Evolutionary conservation across 23 red algal species (phyloP), one percentile per base, ranked within the genome.

Genomic region (Gracilaria gracilis): DNA sequence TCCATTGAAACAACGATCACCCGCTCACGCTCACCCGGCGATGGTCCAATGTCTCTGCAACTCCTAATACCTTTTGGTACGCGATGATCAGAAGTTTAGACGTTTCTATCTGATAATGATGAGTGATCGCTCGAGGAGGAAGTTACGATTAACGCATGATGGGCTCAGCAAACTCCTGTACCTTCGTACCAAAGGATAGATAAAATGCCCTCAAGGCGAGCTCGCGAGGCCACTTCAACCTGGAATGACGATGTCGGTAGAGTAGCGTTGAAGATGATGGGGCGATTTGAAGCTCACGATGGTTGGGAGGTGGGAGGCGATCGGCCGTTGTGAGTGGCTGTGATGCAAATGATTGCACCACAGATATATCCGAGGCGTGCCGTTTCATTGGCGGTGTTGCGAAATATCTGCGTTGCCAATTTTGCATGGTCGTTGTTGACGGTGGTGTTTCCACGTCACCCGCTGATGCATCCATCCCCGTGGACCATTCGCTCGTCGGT

Each of bases 381-480:
- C 19, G 8, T 69, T 7, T 38, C 29, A 69, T 69, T 69, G 64
- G 64, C 29, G 9, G 32, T 24, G 27, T 37, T 36, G 27, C 29
- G 32, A 69, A 69, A 69, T 69, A 69, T 69, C 64, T 69, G 64
- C 32, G 64, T 36, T 32, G 31, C 64, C 32, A 36, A 23, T 69
- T 69, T n/a, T 69, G 64, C 28, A 34, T 19, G 64, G 28, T 32
- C 4, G 11, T 32, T 36, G 64, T 69, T 69, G 64, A 69, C 32
- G 64, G 15, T 14, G 64, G 9, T 69, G 64, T 69, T 69, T 69
- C 64, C 64, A 69, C 64, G 64, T 69, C 64, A 69, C 64, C 9
- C 8, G 59, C 28, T 32, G 64, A 36, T 69, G 31, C 31, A 69
- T 38, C 61, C 23, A 4, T 46, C 51, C 9, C 12, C 44, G 12